Evolutionary conservation across 2,329 filamentous ascomycete species (phyloP).

Genomic region (Boeremia exigua): DNA sequence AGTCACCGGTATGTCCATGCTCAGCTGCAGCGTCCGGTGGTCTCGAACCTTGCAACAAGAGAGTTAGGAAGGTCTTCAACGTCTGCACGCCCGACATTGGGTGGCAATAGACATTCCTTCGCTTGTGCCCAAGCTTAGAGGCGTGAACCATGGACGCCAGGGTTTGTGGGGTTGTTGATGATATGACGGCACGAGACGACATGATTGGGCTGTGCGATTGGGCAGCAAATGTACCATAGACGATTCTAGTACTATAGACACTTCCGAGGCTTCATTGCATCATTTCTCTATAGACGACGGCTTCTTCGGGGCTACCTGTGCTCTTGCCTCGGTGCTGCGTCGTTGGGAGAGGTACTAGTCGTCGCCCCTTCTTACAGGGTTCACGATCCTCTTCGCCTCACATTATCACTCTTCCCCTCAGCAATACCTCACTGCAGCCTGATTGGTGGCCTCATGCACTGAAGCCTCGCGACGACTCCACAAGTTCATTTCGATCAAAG

Average conservation of each 20-base stretch:
- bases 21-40: conserved; percentile 25
- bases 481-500: not conserved
- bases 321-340: not conserved
- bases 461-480: conserved; percentile 4
- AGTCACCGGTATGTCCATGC: conserved; percentile 24
- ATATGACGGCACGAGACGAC: conserved; percentile 13
- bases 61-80: conserved; percentile 17
- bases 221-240: conserved; percentile 34
- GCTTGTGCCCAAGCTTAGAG: conserved; percentile 24
- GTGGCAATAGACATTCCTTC: conserved; percentile 23
- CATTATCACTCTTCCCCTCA: not conserved
- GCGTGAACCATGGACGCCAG: conserved; percentile 29
- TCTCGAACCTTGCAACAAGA: conserved; percentile 15
- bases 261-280: conserved; percentile 22
- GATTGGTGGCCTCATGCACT: conserved; percentile 3
- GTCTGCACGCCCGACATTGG: conserved; percentile 23
- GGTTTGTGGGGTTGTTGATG: conserved; percentile 23
- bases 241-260: conserved; percentile 26
- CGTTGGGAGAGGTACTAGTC: not conserved
- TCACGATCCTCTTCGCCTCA: conserved; percentile 17
- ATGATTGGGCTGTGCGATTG: conserved; percentile 27
- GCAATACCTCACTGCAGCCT: not conserved
- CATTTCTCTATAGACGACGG: not conserved
- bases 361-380: conserved; percentile 14
- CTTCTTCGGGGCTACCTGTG: not conserved